A percentile compares a stretch with the other conserved stretches of the same genome.
phyloP scores from a whole-genome alignment of 2,329 filamentous ascomycete species.

The Pochonia chlamydosporia region DNA sequence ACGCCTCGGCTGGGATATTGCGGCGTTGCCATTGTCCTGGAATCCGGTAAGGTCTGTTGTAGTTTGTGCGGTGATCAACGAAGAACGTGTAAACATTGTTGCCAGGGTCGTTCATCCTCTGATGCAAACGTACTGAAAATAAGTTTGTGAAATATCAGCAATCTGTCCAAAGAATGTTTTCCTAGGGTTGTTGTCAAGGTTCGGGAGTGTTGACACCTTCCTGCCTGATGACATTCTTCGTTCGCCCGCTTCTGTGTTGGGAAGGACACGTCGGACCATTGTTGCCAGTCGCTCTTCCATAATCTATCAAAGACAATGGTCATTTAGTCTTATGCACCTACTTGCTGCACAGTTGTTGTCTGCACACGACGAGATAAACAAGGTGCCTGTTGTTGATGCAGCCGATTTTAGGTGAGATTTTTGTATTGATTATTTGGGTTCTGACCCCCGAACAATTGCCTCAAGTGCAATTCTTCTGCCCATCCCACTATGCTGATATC shows the following conservation, averaged over 20 bases:
- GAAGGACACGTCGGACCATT: background rate
- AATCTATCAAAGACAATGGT: background rate
- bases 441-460: background rate
- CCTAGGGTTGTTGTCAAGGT: background rate
- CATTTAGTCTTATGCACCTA: no score
- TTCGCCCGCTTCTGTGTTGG: background rate
- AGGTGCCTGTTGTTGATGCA: no score
- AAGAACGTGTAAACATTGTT: conserved; percentile 5
- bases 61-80: conserved; percentile 1
- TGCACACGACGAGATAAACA: no score
- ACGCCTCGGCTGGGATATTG: background rate
- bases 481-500: background rate
- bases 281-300: background rate
- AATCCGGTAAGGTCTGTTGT: background rate
- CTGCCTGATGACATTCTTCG: background rate
- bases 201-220: background rate
- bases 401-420: background rate
- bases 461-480: background rate
- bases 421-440: background rate
- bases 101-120: background rate
- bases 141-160: background rate
- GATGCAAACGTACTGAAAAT: background rate
- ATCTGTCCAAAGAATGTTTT: background rate
- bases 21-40: background rate
- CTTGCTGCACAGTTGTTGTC: no score